Evolutionary conservation across 2,329 filamentous ascomycete species (phyloP).

Genomic region (Nannizziopsis barbatae): DNA sequence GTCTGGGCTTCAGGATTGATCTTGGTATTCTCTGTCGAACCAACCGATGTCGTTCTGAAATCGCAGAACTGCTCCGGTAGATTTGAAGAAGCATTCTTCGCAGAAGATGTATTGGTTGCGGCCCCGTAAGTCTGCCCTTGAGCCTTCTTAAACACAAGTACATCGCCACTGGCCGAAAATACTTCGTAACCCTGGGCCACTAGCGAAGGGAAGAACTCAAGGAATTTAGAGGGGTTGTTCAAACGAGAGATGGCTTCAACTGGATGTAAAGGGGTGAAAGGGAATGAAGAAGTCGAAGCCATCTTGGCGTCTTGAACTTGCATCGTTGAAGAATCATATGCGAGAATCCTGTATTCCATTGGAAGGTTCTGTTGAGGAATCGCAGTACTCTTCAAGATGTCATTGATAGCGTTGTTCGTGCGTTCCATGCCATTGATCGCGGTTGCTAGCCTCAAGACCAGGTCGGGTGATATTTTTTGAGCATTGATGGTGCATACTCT

Average conservation of each 20-base stretch:
- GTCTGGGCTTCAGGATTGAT: no score
- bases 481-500: neutral
- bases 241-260: conserved; percentile 30
- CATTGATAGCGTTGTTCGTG: conserved; percentile 1
- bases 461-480: no score
- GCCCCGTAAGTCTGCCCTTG: neutral
- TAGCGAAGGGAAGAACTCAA: conserved; percentile 31
- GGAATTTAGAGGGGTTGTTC: conserved; percentile 32
- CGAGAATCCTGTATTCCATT: conserved; percentile 26
- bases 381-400: neutral
- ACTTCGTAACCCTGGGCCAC: conserved; percentile 34
- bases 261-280: conserved; percentile 20
- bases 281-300: conserved; percentile 22
- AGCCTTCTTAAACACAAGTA: conserved; percentile 31
- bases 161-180: conserved; percentile 31
- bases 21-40: conserved; percentile 10
- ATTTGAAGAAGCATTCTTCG: neutral
- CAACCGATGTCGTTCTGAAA: neutral
- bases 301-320: conserved; percentile 26
- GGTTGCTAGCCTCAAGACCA: neutral
- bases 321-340: conserved; percentile 27
- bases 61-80: neutral
- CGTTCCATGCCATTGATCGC: conserved; percentile 2
- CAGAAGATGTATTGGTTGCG: neutral
- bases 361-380: neutral